Base-by-base conservation (phyloP, 768 basidiomycete genomes). In the Pisolithus microcarpus region DNA sequence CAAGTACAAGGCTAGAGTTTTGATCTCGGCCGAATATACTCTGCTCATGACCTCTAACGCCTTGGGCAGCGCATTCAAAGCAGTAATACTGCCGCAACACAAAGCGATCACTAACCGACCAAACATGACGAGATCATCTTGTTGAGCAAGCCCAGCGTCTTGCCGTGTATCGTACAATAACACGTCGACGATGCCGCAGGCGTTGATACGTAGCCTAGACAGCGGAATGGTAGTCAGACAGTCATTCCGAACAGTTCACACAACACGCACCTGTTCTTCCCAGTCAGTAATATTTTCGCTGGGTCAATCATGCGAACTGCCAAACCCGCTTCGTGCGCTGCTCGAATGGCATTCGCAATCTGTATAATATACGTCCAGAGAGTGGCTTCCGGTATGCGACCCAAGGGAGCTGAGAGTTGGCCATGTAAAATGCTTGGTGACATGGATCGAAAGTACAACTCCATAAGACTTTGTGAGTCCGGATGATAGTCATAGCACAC, bases 281-380 rank as follows among this genome's bases (percentile, higher is more conserved):
- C 87, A 1, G 91, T 94, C 28, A 95, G 67, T 46, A 99, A 61
- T 39, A 99, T 78, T 71, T 96, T 96, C 21, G 84, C 86, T 7
- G 82, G 77, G 54, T 98, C 96, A 19, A 98, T 69, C 68, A 84
- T 82, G 38, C 92, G 76, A 38, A 91, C 77, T 0, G 93, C 88
- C 46, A 90, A 71, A 0, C 89, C 88, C 3, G 77, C 77, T 46
- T 85, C 84, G 62, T 99, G 96, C 0, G 88, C 84, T 42, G 79
- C 80, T 67, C 87, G 91, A 66, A 98, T 81, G 1, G 90, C 94
- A 54, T 79, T 84, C 5, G 87, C 84, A 50, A 97, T 81, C 65
- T 99, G 96, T 19, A 91, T 78, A 44, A 96, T 81, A 61, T 93
- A 97, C 3, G 86, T 85, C 96, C 96, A 99, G 3, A 99, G 64